Percentiles rank a stretch among this genome's conserved stretches.
Evolutionary conservation across 1,284 basidiomycete genomes (phyloP).

Genomic region (Pulchroboletus neoregius): DNA sequence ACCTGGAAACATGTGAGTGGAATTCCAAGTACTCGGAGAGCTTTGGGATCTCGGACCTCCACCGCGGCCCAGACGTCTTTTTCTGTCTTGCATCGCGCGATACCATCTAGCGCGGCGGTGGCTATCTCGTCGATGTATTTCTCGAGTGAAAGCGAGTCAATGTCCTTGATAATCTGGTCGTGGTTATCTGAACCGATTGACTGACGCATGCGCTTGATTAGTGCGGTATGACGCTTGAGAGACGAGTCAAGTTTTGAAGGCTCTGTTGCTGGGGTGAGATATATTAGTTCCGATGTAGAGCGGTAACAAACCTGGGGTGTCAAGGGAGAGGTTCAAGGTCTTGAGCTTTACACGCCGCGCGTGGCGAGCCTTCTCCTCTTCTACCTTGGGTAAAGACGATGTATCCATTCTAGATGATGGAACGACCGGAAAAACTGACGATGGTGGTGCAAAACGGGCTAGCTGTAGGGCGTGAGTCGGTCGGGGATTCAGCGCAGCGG

Average conservation of each 20-base stretch:
- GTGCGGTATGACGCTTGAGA: constrained; percentile 88
- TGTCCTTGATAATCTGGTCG: constrained; percentile 87
- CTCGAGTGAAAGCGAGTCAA: constrained; percentile 83
- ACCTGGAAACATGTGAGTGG: constrained; percentile 48
- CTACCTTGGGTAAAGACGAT: constrained; percentile 37
- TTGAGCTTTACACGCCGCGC: constrained; percentile 55
- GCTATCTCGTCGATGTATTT: constrained; percentile 97
- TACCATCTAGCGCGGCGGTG: constrained; percentile 82
- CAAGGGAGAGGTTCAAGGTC: constrained; percentile 46
- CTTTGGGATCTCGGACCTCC: constrained; percentile 56
- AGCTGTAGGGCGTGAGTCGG: constrained; percentile 11
- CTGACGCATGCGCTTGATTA: constrained; percentile 86
- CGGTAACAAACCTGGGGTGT: constrained; percentile 43
- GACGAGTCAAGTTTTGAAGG: constrained; percentile 81
- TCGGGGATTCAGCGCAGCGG: constrained; percentile 13
- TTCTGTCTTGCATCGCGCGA: constrained; percentile 80
- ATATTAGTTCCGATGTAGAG: constrained; percentile 7
- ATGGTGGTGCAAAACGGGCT: not conserved
- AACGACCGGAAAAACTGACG: not conserved
- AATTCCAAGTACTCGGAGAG: not conserved
- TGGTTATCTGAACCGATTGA: constrained; percentile 76
- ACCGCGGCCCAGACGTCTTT: constrained; percentile 90
- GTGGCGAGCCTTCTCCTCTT: constrained; percentile 60
- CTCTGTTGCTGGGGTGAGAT: constrained; percentile 39
- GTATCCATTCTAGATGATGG: constrained; percentile 18